Evolutionary conservation across 1,284 basidiomycete genomes (phyloP).

Genomic region (Puccinia novopanici): DNA sequence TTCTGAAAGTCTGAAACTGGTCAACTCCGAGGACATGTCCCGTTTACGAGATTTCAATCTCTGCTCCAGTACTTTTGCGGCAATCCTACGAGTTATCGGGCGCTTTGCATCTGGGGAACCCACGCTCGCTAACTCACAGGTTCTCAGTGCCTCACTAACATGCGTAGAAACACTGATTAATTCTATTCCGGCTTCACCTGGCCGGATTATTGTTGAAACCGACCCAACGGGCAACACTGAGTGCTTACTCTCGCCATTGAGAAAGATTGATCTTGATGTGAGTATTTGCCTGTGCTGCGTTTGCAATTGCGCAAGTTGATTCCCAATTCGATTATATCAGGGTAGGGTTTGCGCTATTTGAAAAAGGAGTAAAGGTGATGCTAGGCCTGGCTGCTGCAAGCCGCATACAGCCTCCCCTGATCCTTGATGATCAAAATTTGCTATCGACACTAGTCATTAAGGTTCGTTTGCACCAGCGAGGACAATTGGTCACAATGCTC

Average conservation of each 20-base stretch:
- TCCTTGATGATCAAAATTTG: constrained; percentile 22
- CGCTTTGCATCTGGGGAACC: constrained; percentile 10
- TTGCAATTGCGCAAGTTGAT: constrained; percentile 34
- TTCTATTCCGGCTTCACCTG: constrained; percentile 7
- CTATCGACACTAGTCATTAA: constrained; percentile 7
- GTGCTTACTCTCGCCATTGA: constrained; percentile 27
- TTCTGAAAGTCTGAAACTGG: constrained; percentile 34
- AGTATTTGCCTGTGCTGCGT: not conserved
- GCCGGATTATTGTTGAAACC: constrained; percentile 14
- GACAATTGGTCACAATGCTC: not conserved
- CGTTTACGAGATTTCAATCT: constrained; percentile 23
- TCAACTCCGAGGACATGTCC: constrained; percentile 15
- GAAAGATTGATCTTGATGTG: constrained; percentile 31
- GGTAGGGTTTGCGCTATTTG: constrained; percentile 37
- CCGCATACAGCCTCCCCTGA: constrained; percentile 11
- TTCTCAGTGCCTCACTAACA: constrained; percentile 31
- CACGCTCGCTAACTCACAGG: not conserved
- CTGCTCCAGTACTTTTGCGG: constrained; percentile 29
- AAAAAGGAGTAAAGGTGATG: constrained; percentile 32
- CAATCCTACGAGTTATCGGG: constrained; percentile 26
- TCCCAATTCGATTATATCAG: constrained; percentile 15
- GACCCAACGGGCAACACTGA: constrained; percentile 7
- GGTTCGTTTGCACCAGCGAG: not conserved
- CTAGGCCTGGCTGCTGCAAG: constrained; percentile 24
- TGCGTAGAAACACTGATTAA: constrained; percentile 30